A percentile compares a stretch with the other conserved stretches of the same genome.
phyloP scores from a whole-genome alignment of 2,329 filamentous ascomycete genomes.

The Xylaria polymorpha region DNA sequence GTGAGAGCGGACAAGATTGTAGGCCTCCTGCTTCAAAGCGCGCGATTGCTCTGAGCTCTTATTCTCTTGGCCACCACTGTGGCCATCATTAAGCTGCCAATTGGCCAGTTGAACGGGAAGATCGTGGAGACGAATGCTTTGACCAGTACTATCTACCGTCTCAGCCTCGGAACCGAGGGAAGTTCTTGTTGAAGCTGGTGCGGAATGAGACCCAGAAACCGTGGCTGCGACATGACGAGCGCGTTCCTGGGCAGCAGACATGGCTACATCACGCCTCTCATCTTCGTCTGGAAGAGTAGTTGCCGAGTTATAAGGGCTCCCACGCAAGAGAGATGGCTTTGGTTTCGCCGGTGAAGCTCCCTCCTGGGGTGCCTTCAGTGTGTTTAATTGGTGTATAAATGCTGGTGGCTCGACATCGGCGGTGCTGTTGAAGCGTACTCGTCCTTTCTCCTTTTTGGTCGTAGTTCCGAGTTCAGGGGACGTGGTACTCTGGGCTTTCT shows the following conservation, averaged over 20 bases:
- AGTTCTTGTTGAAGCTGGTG: conserved; percentile 50
- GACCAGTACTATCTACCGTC: conserved; percentile 47
- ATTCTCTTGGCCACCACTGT: conserved; percentile 29
- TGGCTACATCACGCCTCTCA: conserved; percentile 44
- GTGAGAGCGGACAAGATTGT: conserved; percentile 58
- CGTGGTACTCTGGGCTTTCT: conserved; percentile 11
- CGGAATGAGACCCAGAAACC: conserved; percentile 53
- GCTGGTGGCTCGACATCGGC: conserved; percentile 51
- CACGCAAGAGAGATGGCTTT: conserved; percentile 58
- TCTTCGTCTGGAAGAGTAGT: conserved; percentile 48
- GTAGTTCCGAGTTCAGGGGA: conserved; percentile 10
- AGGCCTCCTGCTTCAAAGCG: conserved; percentile 53
- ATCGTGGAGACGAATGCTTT: conserved; percentile 51
- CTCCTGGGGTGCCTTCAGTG: conserved; percentile 36
- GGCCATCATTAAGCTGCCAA: conserved; percentile 10
- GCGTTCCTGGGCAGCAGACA: conserved; percentile 57
- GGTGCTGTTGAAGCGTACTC: conserved; percentile 62
- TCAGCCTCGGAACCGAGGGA: conserved; percentile 55
- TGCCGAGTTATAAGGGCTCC: conserved; percentile 55
- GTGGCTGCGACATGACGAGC: conserved; percentile 57
- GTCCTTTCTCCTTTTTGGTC: conserved; percentile 56
- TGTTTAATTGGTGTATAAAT: conserved; percentile 37
- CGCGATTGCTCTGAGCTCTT: conserved; percentile 44
- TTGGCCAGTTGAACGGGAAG: conserved; percentile 41
- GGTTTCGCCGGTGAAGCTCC: conserved; percentile 44